Evolutionary conservation across 352 stramenopile species (phyloP).

Genomic region (Phytophthora nicotianae): DNA sequence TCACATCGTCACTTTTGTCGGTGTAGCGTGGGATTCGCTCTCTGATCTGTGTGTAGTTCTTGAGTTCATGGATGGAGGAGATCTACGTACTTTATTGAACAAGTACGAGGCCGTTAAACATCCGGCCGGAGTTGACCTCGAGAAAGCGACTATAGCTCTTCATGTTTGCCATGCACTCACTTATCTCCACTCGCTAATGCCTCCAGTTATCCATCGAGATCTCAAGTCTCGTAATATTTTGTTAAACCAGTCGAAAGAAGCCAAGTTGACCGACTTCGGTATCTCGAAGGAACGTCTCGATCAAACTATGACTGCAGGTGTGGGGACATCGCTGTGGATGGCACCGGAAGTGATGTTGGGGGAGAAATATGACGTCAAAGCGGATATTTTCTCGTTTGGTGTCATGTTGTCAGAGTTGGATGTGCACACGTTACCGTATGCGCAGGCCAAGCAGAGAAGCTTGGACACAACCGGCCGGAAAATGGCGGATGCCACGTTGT

Average conservation of each 20-base stretch:
- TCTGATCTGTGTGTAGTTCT: slow-evolving; percentile 52
- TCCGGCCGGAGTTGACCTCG: slow-evolving; percentile 23
- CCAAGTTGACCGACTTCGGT: slow-evolving; percentile 72
- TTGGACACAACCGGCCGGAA: slow-evolving; percentile 4
- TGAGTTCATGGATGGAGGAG: slow-evolving; percentile 53
- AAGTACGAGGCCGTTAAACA: slow-evolving; percentile 10
- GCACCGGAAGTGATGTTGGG: slow-evolving; percentile 26
- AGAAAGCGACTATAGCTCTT: slow-evolving; percentile 41
- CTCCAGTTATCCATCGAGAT: slow-evolving; percentile 42
- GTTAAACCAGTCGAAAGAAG: slow-evolving; percentile 40
- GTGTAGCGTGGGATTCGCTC: slow-evolving; percentile 54
- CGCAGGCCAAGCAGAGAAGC: slow-evolving; percentile 37
- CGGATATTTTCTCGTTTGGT: slow-evolving; percentile 27
- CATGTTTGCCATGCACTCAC: slow-evolving; percentile 35
- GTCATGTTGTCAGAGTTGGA: slow-evolving; percentile 52
- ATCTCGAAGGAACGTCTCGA: slow-evolving; percentile 50
- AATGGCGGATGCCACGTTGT: slow-evolving; percentile 13
- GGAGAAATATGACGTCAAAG: slow-evolving; percentile 21
- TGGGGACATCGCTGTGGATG: slow-evolving; percentile 25
- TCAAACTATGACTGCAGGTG: slow-evolving; percentile 34
- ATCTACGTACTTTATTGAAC: slow-evolving; percentile 40
- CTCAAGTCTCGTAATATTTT: slow-evolving; percentile 44
- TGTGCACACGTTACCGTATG: slow-evolving; percentile 49
- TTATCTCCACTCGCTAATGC: slow-evolving; percentile 27
- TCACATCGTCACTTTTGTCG: slow-evolving; percentile 59